Evolutionary conservation across 1,139 yeast genomes (phyloP).

Genomic region (Saccharomyces hybrid): DNA sequence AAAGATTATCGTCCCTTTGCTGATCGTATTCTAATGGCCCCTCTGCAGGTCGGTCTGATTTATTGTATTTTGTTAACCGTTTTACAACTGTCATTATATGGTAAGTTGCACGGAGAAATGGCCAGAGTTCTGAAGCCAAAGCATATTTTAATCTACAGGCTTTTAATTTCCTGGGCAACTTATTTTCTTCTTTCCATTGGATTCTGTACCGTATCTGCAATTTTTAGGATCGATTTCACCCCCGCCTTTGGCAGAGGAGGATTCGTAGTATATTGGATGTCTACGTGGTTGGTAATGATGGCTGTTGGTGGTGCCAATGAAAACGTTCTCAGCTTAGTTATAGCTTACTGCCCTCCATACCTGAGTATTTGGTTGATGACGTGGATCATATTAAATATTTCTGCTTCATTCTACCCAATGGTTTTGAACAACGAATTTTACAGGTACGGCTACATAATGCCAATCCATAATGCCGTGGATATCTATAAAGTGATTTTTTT

Average conservation of each 20-base stretch:
- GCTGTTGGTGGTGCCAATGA: constrained; percentile 63
- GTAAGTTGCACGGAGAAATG: constrained; percentile 44
- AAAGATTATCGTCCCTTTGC: constrained; percentile 46
- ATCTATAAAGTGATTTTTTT: constrained; percentile 51
- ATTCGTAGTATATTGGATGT: constrained; percentile 57
- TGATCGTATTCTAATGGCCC: constrained; percentile 49
- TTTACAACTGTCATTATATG: constrained; percentile 52
- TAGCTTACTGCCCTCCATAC: constrained; percentile 41
- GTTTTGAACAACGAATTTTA: constrained; percentile 47
- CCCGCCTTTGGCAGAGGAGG: constrained; percentile 52
- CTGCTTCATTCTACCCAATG: constrained; percentile 56
- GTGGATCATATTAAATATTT: constrained; percentile 52
- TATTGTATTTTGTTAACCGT: constrained; percentile 64
- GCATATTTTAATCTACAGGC: constrained; percentile 45
- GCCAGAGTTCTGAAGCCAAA: constrained; percentile 38
- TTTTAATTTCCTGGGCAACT: constrained; percentile 40
- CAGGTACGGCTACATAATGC: constrained; percentile 59
- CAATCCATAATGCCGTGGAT: constrained; percentile 53
- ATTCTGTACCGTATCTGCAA: constrained; percentile 51
- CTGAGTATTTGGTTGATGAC: constrained; percentile 53
- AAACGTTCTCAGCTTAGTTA: constrained; percentile 43
- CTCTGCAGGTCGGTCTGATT: constrained; percentile 69
- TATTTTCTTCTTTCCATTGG: constrained; percentile 48
- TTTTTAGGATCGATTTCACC: constrained; percentile 49
- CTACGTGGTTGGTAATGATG: constrained; percentile 49